Conservation (phyloP, 257 asterid genomes). For the Lavandula angustifolia region DNA sequence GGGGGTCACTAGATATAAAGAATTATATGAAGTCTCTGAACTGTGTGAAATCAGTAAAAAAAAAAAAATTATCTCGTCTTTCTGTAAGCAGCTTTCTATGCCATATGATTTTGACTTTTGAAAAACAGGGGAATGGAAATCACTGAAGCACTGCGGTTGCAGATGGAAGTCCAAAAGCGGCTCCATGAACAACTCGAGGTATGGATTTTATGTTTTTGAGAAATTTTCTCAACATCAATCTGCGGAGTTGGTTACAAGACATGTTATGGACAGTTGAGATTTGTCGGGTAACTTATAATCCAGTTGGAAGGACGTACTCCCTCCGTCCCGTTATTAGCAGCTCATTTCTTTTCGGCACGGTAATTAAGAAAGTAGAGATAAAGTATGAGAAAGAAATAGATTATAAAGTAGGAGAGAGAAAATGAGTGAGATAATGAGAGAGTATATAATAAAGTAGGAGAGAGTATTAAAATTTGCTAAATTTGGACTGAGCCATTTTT, state of each 20-base stretch:
- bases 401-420: no score
- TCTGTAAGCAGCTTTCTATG: neutral
- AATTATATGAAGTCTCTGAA: neutral
- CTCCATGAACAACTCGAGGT: slow-evolving; percentile 98
- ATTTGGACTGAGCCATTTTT: no score
- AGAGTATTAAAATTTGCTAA: no score
- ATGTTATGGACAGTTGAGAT: slow-evolving; percentile 4
- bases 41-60: slow-evolving; percentile 16
- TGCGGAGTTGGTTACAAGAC: neutral
- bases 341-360: no score
- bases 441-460: no score
- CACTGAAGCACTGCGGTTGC: slow-evolving; percentile 87
- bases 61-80: no score
- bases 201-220: slow-evolving; percentile 29
- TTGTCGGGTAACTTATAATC: neutral
- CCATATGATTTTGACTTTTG: slow-evolving; percentile 3
- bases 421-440: no score
- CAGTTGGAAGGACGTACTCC: neutral
- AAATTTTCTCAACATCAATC: slow-evolving; percentile 13
- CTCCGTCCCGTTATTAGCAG: no score
- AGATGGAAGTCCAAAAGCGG: slow-evolving; percentile 93
- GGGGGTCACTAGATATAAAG: slow-evolving; percentile 3
- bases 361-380: no score
- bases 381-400: no score
- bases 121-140: slow-evolving; percentile 76